phyloP scores from a whole-genome alignment of 805 yeast species.

The Metschnikowia lachancei region DNA sequence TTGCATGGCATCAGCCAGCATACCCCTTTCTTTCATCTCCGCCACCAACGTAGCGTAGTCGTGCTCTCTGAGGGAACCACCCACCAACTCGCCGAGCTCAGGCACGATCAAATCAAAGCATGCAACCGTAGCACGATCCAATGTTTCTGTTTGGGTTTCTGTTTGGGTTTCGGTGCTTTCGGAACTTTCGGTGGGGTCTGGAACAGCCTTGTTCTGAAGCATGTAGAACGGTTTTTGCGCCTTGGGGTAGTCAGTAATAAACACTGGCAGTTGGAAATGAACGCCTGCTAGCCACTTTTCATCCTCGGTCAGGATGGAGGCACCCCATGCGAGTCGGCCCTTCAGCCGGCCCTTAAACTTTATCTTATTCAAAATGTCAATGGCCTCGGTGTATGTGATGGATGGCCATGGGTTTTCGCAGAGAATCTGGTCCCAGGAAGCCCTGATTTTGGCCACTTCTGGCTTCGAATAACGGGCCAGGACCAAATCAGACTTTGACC shows the following conservation, averaged over 20 bases:
- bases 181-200: too few relatives aligned
- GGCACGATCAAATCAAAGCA: constrained; percentile 91
- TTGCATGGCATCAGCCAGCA: constrained; percentile 58
- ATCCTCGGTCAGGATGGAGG: constrained; percentile 73
- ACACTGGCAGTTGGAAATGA: constrained; percentile 69
- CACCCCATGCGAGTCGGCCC: constrained; percentile 57
- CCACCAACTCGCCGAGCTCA: constrained; percentile 87
- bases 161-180: too few relatives aligned
- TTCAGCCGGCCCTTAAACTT: constrained; percentile 40
- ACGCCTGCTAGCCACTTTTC: constrained; percentile 86
- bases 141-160: background rate
- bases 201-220: constrained; percentile 55
- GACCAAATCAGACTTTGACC: constrained; percentile 28
- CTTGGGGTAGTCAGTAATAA: constrained; percentile 84
- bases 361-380: constrained; percentile 46
- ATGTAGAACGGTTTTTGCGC: constrained; percentile 87
- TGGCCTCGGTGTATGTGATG: constrained; percentile 74
- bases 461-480: constrained; percentile 38
- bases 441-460: constrained; percentile 33
- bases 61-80: constrained; percentile 92
- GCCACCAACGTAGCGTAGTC: constrained; percentile 43
- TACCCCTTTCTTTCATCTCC: constrained; percentile 52
- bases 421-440: constrained; percentile 61
- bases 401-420: constrained; percentile 54
- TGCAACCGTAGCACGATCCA: constrained; percentile 58